A percentile compares a stretch with the other conserved stretches of the same genome.
Evolutionary conservation across 2,329 filamentous ascomycete species (phyloP).

Genomic region (Aulographum hederae): DNA sequence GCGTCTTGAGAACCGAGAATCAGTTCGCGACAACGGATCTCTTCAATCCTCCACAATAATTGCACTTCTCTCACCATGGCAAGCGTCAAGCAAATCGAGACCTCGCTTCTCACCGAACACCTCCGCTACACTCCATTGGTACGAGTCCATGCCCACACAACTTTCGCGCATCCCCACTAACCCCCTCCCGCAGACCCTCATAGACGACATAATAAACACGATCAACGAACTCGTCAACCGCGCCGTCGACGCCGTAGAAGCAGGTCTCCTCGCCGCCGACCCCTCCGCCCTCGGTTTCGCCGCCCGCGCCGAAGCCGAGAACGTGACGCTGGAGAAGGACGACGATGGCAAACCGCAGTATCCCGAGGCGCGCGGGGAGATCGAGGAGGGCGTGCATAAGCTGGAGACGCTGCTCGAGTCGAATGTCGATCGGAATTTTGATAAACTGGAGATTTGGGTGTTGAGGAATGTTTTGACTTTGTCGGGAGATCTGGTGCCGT

Average conservation of each 20-base stretch:
- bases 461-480: conserved; percentile 51
- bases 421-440: conserved; percentile 31
- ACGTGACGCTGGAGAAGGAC: conserved; percentile 23
- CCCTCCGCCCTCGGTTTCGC: conserved; percentile 69
- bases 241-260: conserved; percentile 74
- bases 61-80: conserved; percentile 23
- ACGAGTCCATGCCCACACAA: conserved; percentile 18
- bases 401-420: conserved; percentile 30
- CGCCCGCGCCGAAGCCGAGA: conserved; percentile 25
- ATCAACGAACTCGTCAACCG: conserved; percentile 87
- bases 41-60: too few species aligned
- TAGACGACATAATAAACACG: conserved; percentile 96
- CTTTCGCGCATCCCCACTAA: conserved; percentile 3
- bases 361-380: conserved; percentile 44
- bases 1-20: too few species aligned
- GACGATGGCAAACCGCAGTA: conserved; percentile 20
- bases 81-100: conserved; percentile 25
- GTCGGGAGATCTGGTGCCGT: conserved; percentile 47
- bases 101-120: conserved; percentile 74
- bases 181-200: conserved; percentile 45
- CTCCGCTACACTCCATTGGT: conserved; percentile 88
- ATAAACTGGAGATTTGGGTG: conserved; percentile 53
- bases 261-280: conserved; percentile 55
- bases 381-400: conserved; percentile 55
- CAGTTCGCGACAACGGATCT: too few species aligned